These are phyloP conservation scores for Morella rubra DNA, from an alignment of 306 rosid genomes.

Conservation along the genomic window DNA sequence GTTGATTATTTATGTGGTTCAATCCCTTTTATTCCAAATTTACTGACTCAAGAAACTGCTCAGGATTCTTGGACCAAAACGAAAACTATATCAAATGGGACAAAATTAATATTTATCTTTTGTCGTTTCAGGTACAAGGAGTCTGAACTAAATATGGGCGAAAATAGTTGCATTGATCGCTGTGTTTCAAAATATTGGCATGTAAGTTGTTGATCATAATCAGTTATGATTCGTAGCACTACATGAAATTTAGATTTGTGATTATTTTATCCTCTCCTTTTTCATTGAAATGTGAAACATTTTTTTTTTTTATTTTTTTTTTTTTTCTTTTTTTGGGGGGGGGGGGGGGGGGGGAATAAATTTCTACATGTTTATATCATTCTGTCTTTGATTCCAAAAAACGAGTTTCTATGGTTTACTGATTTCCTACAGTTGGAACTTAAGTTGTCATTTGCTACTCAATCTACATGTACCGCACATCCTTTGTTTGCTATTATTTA, in stretches of 20 bases:
- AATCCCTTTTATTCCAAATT: background rate
- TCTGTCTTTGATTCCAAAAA: background rate
- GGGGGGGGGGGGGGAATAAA: background rate
- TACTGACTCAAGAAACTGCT: background rate
- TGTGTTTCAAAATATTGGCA: slow-evolving; percentile 99
- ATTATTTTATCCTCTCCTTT: background rate
- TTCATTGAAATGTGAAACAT: background rate
- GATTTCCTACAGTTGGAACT: background rate
- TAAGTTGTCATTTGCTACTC: background rate
- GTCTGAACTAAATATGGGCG: slow-evolving; percentile 94
- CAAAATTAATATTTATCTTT: background rate
- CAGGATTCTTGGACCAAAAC: background rate
- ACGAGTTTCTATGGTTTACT: background rate
- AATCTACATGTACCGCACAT: background rate
- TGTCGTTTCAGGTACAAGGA: slow-evolving; percentile 81
- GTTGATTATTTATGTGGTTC: slow-evolving; percentile 9
- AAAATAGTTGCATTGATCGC: slow-evolving; percentile 96
- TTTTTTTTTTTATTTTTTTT: background rate
- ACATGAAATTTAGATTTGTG: background rate
- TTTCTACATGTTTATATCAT: background rate
- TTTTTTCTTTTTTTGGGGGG: no score
- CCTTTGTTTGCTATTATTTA: background rate
- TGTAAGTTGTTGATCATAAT: slow-evolving; percentile 45
- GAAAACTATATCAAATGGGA: background rate
- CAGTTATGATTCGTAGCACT: background rate